These are phyloP conservation scores for Aspergillus sclerotiicarbonarius DNA, from an alignment of 495 filamentous ascomycete genomes.

Conservation along the genomic window DNA sequence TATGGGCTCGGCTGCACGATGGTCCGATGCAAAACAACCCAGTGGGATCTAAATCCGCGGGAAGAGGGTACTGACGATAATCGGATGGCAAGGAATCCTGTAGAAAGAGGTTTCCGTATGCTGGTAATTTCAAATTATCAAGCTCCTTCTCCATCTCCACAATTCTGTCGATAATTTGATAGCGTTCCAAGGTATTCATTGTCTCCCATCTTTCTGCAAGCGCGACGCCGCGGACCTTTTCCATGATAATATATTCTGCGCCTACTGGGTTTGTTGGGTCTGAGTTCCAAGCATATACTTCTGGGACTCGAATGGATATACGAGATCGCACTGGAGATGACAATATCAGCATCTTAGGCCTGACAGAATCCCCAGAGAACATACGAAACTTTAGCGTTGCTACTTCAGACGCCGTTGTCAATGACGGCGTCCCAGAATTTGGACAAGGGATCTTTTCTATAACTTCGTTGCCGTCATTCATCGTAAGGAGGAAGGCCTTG, in stretches of 20 bases:
- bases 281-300: slow-evolving; percentile 29
- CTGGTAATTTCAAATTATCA: slow-evolving; percentile 19
- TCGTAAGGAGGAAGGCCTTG: slow-evolving; percentile 36
- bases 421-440: slow-evolving; percentile 30
- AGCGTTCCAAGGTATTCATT: slow-evolving; percentile 14
- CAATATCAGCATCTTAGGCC: slow-evolving; percentile 26
- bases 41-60: slow-evolving; percentile 15
- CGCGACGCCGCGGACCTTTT: slow-evolving; percentile 23
- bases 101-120: slow-evolving; percentile 27
- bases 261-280: slow-evolving; percentile 27
- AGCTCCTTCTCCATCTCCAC: slow-evolving; percentile 29
- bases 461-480: slow-evolving; percentile 35
- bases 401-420: slow-evolving; percentile 41
- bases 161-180: slow-evolving; percentile 26
- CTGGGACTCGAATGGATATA: slow-evolving; percentile 27
- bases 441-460: slow-evolving; percentile 38
- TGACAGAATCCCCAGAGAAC: slow-evolving; percentile 8
- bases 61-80: slow-evolving; percentile 11
- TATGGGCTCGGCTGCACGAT: slow-evolving; percentile 14
- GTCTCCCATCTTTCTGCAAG: slow-evolving; percentile 22
- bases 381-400: slow-evolving; percentile 37
- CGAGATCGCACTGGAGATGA: slow-evolving; percentile 24
- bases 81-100: slow-evolving; percentile 15
- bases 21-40: slow-evolving; percentile 19
- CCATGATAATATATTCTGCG: slow-evolving; percentile 39